A percentile compares a stretch with the other conserved stretches of the same genome.
phyloP scores from a whole-genome alignment of 805 yeast genomes.

The Wickerhamiella allomyrinae region DNA sequence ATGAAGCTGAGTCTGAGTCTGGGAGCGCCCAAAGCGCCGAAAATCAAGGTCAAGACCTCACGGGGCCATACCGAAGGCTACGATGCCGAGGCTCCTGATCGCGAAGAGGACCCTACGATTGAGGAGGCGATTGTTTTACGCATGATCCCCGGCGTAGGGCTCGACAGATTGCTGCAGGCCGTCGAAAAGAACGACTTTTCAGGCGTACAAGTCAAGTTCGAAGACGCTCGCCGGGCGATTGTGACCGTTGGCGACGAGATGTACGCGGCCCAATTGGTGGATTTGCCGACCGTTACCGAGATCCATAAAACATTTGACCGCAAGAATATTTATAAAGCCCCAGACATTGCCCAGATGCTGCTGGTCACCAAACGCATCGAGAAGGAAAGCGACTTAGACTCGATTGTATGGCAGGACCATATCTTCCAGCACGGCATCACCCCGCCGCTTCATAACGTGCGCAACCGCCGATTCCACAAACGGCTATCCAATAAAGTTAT shows the following conservation, averaged over 20 bases:
- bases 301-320: constrained; percentile 78
- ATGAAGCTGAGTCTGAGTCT: constrained; percentile 11
- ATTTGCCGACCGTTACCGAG: constrained; percentile 78
- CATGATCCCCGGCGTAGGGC: constrained; percentile 46
- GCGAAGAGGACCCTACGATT: constrained; percentile 84
- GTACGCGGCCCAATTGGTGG: constrained; percentile 76
- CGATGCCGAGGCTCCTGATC: constrained; percentile 91
- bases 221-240: constrained; percentile 65
- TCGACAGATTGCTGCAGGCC: constrained; percentile 62
- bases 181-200: constrained; percentile 54
- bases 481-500: constrained; percentile 56
- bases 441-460: constrained; percentile 60
- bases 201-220: constrained; percentile 65
- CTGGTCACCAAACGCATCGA: constrained; percentile 48
- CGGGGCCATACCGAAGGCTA: constrained; percentile 89
- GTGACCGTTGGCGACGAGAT: constrained; percentile 52
- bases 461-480: constrained; percentile 55
- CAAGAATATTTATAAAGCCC: constrained; percentile 74
- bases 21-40: constrained; percentile 22
- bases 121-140: constrained; percentile 79
- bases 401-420: constrained; percentile 8
- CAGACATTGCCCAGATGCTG: constrained; percentile 76
- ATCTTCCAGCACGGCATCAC: constrained; percentile 66
- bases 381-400: constrained; percentile 32
- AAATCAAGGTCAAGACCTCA: constrained; percentile 41